Base-by-base conservation (phyloP, 139 green algal species). In the Haematococcus lacustris region DNA sequence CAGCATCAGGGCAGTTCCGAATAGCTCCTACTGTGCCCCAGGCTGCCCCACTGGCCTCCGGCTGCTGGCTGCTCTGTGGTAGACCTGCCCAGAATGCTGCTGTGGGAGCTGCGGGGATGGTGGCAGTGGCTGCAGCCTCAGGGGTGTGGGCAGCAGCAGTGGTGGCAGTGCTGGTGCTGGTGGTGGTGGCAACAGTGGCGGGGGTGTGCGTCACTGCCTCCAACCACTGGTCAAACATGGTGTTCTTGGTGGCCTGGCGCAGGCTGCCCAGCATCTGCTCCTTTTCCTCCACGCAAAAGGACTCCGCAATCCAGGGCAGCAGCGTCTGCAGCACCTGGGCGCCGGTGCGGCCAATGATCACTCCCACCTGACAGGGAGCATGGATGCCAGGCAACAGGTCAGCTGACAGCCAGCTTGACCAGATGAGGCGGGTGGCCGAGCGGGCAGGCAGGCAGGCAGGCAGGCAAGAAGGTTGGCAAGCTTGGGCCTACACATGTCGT, bases 221-320 rank as follows among this genome's bases (percentile, higher is more conserved):
- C 74, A 98, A 87, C 94, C 94, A 98, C 68, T 90, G 86, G 68
- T 97, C 91, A 80, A 98, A 98, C 68, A 86, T 90, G 50, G 94
- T 98, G 79, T 97, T 92, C 39, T 86, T 85, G n/a, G 92, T 93
- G 26, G 90, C 92, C 3, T 82, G 79, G 1, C 90, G 84, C 47
- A 96, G 73, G 13, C 80, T 88, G 37, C 83, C 83, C 83, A 94
- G 94, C 90, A 97, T 96, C 2, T 80, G 85, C 1, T 82, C 70
- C 66, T 82, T 82, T 78, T 97, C 91, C 61, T 93, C 87, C 28
- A 80, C 73, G 2, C 76, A 89, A 75, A 93, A 91, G 1, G 86
- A 89, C 30, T 80, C 86, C 65, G 86, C 91, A 57, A 98, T 88
- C 93, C 93, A 99, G 30, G 90, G 91, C 40, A 99, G 86, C 88